Base-by-base conservation (phyloP, 495 filamentous ascomycete species). In the Penicillium atrosanguineum region DNA sequence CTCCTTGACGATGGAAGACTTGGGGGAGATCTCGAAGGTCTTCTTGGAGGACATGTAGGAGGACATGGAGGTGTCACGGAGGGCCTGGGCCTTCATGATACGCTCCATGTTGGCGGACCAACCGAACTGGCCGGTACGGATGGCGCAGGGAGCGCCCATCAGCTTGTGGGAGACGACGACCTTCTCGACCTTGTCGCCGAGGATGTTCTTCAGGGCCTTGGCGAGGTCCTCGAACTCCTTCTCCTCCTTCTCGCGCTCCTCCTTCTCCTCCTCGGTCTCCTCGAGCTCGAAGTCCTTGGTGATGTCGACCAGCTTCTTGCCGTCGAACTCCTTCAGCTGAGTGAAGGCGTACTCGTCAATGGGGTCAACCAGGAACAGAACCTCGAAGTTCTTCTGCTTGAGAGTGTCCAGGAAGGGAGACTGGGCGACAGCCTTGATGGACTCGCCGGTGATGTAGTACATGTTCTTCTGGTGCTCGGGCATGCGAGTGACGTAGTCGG, bases 31-130 rank as follows among this genome's bases (percentile, higher is more conserved):
- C 81, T 98, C 94, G 61, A 98, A 97, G 49, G 95, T 98, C 89
- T 98, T 98, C 91, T 98, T 98, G 68, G 93, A 97, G 53, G 90
- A 92, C 94, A 98, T 98, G 87, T 98, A 98, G 55, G 90, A 95
- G 79, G 82, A 87, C 94, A 98, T 98, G 61, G 91, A 96, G 68
- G 94, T 97, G 79, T 98, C 94, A 80, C 94, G 95, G 63, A 98
- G 90, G 72, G 94, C 94, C 83, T 98, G 94, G 29, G 94, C 95
- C 87, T 98, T 98, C 94, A 98, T 98, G 86, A 98, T 98, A 82
- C 94, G 95, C 87, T 98, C 94, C 94, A 98, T 98, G 84, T 98
- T 98, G 71, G 94, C 94, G 39, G 92, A 97, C 94, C 94, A 98
- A 79, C 94, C 94, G 75, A 98, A 98, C 81, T 98, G 94, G 67